Evolutionary conservation across 441 rosid genomes (phyloP).

Genomic region (Adansonia madagascariensis): DNA sequence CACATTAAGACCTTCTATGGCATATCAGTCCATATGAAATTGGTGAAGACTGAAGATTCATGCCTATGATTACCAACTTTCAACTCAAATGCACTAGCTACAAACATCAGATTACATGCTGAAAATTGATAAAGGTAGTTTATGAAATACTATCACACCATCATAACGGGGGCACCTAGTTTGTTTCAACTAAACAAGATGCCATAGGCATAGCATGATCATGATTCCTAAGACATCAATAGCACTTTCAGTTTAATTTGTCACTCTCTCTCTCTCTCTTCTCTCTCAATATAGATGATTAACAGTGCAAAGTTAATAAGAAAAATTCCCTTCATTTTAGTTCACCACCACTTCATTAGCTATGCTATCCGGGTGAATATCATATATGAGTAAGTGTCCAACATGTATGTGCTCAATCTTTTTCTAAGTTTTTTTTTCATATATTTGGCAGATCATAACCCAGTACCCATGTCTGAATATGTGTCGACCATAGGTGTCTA

Average conservation of each 20-base stretch:
- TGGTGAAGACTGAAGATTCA: not conserved
- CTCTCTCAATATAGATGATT: not conserved
- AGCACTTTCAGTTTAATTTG: not conserved
- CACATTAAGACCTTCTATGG: not conserved
- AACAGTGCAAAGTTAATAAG: not conserved
- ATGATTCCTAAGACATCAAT: not conserved
- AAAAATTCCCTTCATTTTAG: not conserved
- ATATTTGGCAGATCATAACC: not conserved
- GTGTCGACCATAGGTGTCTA: not conserved
- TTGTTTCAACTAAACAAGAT: conserved; percentile 8
- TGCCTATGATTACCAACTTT: not conserved
- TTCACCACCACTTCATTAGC: not conserved
- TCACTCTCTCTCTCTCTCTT: not conserved
- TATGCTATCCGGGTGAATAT: not conserved
- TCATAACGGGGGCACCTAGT: not conserved
- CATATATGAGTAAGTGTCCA: not conserved
- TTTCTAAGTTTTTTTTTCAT: conserved; percentile 1
- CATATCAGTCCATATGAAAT: conserved; percentile 5
- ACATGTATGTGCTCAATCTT: not conserved
- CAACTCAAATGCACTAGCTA: not conserved
- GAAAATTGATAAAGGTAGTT: not conserved
- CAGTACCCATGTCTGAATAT: not conserved
- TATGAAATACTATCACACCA: not conserved
- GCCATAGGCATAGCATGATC: not conserved
- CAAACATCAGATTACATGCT: not conserved